Evolutionary conservation across 805 yeast genomes (phyloP), one percentile per base, ranked within the genome.

Genomic region (Candida ficus): DNA sequence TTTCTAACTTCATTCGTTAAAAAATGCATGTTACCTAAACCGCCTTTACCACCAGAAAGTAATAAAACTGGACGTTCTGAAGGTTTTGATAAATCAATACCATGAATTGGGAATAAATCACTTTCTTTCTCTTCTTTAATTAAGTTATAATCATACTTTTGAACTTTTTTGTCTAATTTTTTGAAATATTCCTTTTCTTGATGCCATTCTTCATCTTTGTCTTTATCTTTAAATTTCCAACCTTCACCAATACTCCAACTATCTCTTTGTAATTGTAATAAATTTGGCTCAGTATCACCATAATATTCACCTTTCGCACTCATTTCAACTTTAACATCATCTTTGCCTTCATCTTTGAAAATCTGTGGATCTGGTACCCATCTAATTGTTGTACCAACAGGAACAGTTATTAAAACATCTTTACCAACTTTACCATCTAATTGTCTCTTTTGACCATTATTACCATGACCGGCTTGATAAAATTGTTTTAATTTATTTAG

Each of bases 11-110:
- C 76, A 34, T 82, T 71, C 2, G 96, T 88, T 36, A 86, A 68
- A 57, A 93, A 93, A 60, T 91, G 96, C 93, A 88, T 88, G 61
- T 93, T 93, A 1, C 99, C 99, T 67, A 91, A 70, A 0, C 99
- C 99, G 17, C 98, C 98, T 47, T 71, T 70, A 9, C 99, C 99
- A 32, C 99, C 99, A 50, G 73, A 75, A 34, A 90, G 54, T 16
- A 93, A 52, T 38, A 85, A 63, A 4, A 82, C 60, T 2, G 98
- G 96, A 33, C 71, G 74, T 2, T 72, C 72, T 0, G 87, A 70
- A 14, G 80, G 77, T 46, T 68, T 60, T 43, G 71, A 63, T 34
- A 87, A 63, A 60, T 93, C 99, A 20, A 87, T 56, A 0, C 98
- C 98, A n/a, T 71, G 67, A 4, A 84, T 43, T 0, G 98, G 98